phyloP scores from a whole-genome alignment of 176 grass and related monocot species.

The Carex kokanica region DNA sequence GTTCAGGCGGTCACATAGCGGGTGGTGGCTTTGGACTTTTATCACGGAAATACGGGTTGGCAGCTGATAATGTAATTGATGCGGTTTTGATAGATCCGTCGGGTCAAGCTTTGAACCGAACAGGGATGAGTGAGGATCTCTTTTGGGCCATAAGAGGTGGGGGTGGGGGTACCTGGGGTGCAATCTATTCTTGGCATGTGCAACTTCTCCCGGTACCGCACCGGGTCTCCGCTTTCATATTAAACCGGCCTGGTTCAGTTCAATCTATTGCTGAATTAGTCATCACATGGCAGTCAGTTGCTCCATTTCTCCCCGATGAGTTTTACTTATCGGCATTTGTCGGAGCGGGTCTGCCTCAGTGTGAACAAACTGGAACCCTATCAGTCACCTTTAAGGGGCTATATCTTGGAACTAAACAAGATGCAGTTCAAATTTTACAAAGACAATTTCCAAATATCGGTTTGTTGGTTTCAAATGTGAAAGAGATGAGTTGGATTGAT shows the following conservation, averaged over 20 bases:
- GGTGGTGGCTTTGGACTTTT: constrained; percentile 78
- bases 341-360: constrained; percentile 40
- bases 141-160: constrained; percentile 89
- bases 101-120: constrained; percentile 39
- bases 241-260: constrained; percentile 38
- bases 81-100: constrained; percentile 45
- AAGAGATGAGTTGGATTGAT: constrained; percentile 78
- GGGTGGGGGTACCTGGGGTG: constrained; percentile 67
- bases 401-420: constrained; percentile 41
- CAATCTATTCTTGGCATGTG: constrained; percentile 52
- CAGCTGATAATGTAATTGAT: constrained; percentile 62
- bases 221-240: constrained; percentile 47
- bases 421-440: constrained; percentile 30
- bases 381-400: constrained; percentile 68
- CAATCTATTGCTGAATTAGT: constrained; percentile 35
- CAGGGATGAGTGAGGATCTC: constrained; percentile 53
- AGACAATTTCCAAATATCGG: constrained; percentile 37
- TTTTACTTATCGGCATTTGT: constrained; percentile 75
- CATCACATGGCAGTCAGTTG: constrained; percentile 51
- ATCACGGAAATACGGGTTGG: constrained; percentile 61
- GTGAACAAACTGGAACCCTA: constrained; percentile 12
- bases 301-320: constrained; percentile 65
- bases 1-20: constrained; percentile 58
- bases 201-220: constrained; percentile 41
- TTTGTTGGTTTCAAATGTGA: constrained; percentile 1